Conservation (phyloP, 1,139 yeast genomes). For the Taiozyma sp. region DNA sequence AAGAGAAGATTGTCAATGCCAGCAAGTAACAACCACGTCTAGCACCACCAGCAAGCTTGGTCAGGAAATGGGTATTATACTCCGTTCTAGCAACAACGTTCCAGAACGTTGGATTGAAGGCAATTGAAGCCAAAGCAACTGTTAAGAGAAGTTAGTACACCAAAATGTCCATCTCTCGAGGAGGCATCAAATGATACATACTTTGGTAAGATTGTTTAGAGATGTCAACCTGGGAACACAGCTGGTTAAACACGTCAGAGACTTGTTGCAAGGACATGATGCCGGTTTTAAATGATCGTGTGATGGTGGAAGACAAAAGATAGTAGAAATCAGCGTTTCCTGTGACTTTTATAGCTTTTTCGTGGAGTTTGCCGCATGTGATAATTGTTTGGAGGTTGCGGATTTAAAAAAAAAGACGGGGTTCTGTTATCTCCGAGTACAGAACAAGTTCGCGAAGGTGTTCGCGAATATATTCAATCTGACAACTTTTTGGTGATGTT, state of each 20-base stretch:
- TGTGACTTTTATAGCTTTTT: not conserved
- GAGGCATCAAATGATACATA: conserved; percentile 8
- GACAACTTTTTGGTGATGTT: too few species aligned
- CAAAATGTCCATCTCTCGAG: not conserved
- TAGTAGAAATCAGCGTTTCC: not conserved
- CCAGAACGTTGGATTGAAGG: conserved; percentile 95
- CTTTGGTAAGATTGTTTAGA: conserved; percentile 15
- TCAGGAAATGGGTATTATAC: conserved; percentile 67
- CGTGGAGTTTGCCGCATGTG: not conserved
- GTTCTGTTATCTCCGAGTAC: not conserved
- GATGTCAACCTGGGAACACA: conserved; percentile 19
- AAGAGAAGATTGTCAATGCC: conserved; percentile 75
- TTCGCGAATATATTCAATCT: too few species aligned
- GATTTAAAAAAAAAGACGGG: not conserved
- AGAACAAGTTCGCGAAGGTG: not conserved
- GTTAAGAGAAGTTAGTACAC: conserved; percentile 10
- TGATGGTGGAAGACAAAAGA: not conserved
- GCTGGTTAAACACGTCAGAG: conserved; percentile 16
- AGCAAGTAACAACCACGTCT: conserved; percentile 77
- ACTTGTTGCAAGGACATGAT: conserved; percentile 7
- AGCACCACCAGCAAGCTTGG: conserved; percentile 68
- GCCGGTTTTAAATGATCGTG: not conserved
- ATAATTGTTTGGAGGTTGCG: not conserved
- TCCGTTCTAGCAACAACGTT: conserved; percentile 86
- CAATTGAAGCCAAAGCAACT: conserved; percentile 53